Evolutionary conservation across 1,284 basidiomycete genomes (phyloP).

Genomic region (Bondarzewia mesenterica): DNA sequence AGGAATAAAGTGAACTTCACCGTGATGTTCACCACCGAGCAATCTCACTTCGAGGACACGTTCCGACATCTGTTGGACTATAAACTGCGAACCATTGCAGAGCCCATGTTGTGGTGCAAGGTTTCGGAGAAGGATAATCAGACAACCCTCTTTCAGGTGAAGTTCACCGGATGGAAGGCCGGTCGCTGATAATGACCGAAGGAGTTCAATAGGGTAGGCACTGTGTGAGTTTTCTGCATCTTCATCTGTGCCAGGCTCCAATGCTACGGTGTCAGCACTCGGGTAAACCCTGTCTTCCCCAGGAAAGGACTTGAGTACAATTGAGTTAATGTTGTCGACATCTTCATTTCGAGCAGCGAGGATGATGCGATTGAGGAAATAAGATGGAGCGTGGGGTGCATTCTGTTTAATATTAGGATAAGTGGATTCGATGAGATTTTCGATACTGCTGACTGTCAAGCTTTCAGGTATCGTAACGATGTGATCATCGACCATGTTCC

Average conservation of each 20-base stretch:
- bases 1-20: slow-evolving; percentile 21
- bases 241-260: slow-evolving; percentile 7
- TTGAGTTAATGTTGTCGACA: slow-evolving; percentile 25
- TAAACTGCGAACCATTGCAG: slow-evolving; percentile 26
- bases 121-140: slow-evolving; percentile 30
- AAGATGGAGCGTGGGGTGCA: slow-evolving; percentile 20
- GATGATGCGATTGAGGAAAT: slow-evolving; percentile 29
- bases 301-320: slow-evolving; percentile 20
- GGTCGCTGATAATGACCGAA: no score
- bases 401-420: slow-evolving; percentile 20
- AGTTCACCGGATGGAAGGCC: slow-evolving; percentile 21
- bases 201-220: no score
- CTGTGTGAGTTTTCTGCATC: slow-evolving; percentile 7
- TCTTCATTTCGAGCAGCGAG: slow-evolving; percentile 28
- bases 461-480: slow-evolving; percentile 19
- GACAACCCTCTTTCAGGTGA: slow-evolving; percentile 23
- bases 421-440: slow-evolving; percentile 22
- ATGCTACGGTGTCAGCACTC: slow-evolving; percentile 22
- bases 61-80: slow-evolving; percentile 10
- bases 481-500: slow-evolving; percentile 13
- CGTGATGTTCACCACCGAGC: slow-evolving; percentile 18
- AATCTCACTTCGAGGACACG: slow-evolving; percentile 18
- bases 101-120: slow-evolving; percentile 24
- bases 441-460: slow-evolving; percentile 17
- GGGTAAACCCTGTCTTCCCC: slow-evolving; percentile 18